phyloP scores from a whole-genome alignment of 805 yeast genomes.

The Saccharomycopsis capsularis region DNA sequence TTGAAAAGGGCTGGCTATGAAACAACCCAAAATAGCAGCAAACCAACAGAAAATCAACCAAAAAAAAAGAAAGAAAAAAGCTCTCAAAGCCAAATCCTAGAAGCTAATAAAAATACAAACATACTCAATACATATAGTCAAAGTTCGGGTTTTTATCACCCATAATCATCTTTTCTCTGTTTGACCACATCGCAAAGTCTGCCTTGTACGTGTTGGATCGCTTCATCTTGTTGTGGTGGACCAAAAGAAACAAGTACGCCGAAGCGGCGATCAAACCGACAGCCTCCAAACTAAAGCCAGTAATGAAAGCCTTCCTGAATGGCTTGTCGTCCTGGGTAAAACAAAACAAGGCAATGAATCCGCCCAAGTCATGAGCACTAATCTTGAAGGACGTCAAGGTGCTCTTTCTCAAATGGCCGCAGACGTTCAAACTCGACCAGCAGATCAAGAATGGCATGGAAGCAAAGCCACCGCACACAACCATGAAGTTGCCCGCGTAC shows the following conservation, averaged over 20 bases:
- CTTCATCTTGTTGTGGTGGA: conserved; percentile 17
- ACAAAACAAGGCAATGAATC: conserved; percentile 9
- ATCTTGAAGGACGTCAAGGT: conserved; percentile 54
- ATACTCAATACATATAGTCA: not conserved
- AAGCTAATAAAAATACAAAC: too few species aligned
- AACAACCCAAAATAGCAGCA: too few species aligned
- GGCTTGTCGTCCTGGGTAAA: conserved; percentile 27
- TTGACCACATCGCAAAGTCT: conserved; percentile 1
- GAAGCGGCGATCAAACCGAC: conserved; percentile 33
- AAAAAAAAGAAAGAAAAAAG: not conserved
- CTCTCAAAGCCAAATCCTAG: too few species aligned
- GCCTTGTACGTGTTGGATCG: conserved; percentile 11
- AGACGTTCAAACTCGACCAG: conserved; percentile 36
- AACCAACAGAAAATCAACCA: too few species aligned
- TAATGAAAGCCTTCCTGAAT: conserved; percentile 28
- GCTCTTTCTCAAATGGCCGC: conserved; percentile 53
- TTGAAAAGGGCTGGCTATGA: too few species aligned
- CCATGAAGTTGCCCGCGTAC: conserved; percentile 14
- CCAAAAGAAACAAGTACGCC: conserved; percentile 32
- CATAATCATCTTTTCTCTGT: conserved; percentile 29
- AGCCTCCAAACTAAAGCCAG: conserved; percentile 35
- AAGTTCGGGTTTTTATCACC: conserved; percentile 33
- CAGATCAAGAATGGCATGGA: conserved; percentile 65
- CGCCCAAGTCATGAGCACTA: conserved; percentile 36
- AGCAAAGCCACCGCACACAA: conserved; percentile 44